Base-by-base conservation (phyloP, 306 rosid genomes). In the Carpinus viminea region DNA sequence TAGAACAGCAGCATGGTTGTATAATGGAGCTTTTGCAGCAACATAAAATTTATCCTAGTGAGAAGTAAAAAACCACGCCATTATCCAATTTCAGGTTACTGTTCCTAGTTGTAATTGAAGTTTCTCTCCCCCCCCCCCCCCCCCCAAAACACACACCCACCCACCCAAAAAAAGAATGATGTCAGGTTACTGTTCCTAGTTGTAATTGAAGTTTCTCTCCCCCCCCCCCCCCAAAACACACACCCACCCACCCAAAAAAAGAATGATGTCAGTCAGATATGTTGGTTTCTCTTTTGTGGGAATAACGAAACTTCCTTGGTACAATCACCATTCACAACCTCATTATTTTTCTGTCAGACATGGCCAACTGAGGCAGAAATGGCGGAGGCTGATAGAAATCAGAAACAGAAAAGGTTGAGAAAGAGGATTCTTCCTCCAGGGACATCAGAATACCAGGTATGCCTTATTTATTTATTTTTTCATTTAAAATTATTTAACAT, bases 281-380 rank as follows among this genome's bases (percentile, higher is more conserved):
- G 34, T 31, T 31, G 34, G 34, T 31, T 31, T 31, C 64, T 10
- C 4, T 1, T 59, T 59, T 59, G 65, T 2, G 65, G 36, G 34
- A 59, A 26, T 59, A 5, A 4, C 8, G 65, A 28, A 59, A 59
- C n/a, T 64, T 72, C 57, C 31, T 72, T 79, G 69, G 62, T 3
- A 34, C 36, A 13, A 51, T 26, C 2, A 10, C 36, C 47, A 15
- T 12, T 21, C n/a, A 73, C 56, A 62, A 56, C 12, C 21, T 86
- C 26, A 18, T 74, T 86, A 46, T 62, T 48, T 74, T 69, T 28
- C 73, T 13, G 21, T 55, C 85, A 95, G 98, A 95, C 99, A 59
- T 95, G 99, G 99, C 99, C 99, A 78, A 93, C 99, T 34, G 96
- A 93, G 72, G 94, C 82, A 72, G 99, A 95, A 82, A 84, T 91